Percentiles rank a stretch among this genome's conserved stretches.
These are phyloP conservation scores for Cryphonectria naterciae DNA, from an alignment of 2,329 filamentous ascomycete genomes.

Conservation along the genomic window DNA sequence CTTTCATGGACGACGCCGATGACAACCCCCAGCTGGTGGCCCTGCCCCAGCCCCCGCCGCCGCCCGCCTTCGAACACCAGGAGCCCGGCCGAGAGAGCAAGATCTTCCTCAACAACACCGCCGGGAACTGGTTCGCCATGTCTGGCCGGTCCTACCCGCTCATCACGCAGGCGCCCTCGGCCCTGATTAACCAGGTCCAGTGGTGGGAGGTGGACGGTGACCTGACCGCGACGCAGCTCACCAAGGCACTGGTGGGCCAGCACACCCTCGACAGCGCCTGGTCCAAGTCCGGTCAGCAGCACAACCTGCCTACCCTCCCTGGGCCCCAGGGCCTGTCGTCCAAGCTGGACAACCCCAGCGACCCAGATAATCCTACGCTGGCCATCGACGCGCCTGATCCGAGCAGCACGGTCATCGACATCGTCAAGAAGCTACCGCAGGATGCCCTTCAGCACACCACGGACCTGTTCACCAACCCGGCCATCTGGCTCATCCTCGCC, in stretches of 20 bases:
- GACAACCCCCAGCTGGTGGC: conserved; percentile 73
- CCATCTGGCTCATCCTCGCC: conserved; percentile 52
- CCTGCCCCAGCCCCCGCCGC: conserved; percentile 81
- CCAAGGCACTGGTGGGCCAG: conserved; percentile 70
- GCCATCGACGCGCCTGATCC: conserved; percentile 27
- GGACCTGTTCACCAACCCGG: conserved; percentile 61
- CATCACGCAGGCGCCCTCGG: conserved; percentile 69
- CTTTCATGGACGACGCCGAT: conserved; percentile 37
- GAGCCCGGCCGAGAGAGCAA: conserved; percentile 61
- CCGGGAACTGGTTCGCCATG: conserved; percentile 92
- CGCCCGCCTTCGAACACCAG: conserved; percentile 52
- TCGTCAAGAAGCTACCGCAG: conserved; percentile 55
- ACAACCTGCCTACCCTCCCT: conserved; percentile 27
- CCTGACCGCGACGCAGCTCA: conserved; percentile 52
- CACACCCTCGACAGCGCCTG: conserved; percentile 62
- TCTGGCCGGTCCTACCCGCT: conserved; percentile 86
- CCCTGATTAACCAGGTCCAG: conserved; percentile 48
- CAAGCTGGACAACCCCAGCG: conserved; percentile 34
- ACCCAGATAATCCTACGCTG: conserved; percentile 39
- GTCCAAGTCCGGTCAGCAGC: conserved; percentile 30
- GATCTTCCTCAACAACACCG: conserved; percentile 85
- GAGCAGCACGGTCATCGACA: conserved; percentile 49
- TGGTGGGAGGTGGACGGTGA: conserved; percentile 48
- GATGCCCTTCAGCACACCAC: conserved; percentile 54
- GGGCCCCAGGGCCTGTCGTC: conserved; percentile 24